phyloP scores from a whole-genome alignment of 768 basidiomycete species.

The Pulveroboletus sp. region DNA sequence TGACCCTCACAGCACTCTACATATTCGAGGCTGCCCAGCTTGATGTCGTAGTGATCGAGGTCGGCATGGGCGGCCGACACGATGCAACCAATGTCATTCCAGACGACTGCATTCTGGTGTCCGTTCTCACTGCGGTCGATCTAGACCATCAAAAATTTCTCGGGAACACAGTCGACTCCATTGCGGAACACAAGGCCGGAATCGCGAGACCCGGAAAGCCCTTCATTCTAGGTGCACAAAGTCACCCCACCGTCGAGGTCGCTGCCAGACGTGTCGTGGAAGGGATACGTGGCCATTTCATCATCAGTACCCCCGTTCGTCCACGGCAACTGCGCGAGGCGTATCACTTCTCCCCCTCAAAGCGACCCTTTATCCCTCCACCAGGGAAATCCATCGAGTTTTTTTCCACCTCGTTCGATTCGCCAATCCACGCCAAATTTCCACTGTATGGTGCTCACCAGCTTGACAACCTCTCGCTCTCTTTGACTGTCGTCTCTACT shows the following conservation, averaged over 20 bases:
- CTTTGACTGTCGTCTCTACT: constrained; percentile 58
- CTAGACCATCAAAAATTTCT: constrained; percentile 93
- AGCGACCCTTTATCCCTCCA: constrained; percentile 31
- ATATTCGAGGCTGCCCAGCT: constrained; percentile 69
- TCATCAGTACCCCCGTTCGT: constrained; percentile 34
- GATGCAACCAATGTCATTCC: constrained; percentile 94
- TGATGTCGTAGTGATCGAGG: constrained; percentile 86
- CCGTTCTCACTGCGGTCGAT: constrained; percentile 84
- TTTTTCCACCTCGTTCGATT: constrained; percentile 41
- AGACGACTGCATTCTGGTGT: constrained; percentile 63
- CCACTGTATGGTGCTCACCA: constrained; percentile 83
- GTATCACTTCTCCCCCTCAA: constrained; percentile 33
- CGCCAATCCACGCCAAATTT: constrained; percentile 48
- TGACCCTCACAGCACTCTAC: constrained; percentile 77
- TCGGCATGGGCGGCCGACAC: constrained; percentile 88
- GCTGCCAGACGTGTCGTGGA: constrained; percentile 45
- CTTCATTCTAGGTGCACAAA: constrained; percentile 68
- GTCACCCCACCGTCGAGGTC: constrained; percentile 44
- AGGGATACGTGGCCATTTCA: constrained; percentile 40
- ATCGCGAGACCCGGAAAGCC: constrained; percentile 66
- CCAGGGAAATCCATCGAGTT: constrained; percentile 43
- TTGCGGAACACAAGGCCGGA: constrained; percentile 79
- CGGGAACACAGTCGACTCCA: constrained; percentile 69
- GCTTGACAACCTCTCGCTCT: constrained; percentile 75
- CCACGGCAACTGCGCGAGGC: constrained; percentile 33